These are phyloP conservation scores for Monosporascus ibericus DNA, from an alignment of 2,329 filamentous ascomycete genomes.

Conservation along the genomic window DNA sequence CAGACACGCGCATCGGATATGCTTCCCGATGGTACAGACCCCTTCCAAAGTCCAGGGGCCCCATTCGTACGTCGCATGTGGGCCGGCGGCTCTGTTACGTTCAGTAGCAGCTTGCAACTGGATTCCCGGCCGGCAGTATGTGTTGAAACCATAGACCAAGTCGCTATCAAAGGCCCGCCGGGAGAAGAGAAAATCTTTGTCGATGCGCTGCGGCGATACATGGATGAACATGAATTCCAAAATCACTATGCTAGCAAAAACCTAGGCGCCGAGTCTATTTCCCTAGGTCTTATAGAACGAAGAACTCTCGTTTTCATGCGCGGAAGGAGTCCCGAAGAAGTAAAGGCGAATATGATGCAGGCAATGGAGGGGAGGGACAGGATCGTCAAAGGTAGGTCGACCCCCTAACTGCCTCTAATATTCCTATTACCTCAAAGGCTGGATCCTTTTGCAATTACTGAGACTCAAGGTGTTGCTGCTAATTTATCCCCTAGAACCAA, in stretches of 20 bases:
- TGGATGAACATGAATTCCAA: conserved; percentile 13
- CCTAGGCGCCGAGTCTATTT: conserved; percentile 1
- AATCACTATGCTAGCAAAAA: conserved; percentile 3
- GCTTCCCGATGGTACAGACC: conserved; percentile 78
- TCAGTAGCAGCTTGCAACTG: conserved; percentile 35
- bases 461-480: conserved; percentile 2
- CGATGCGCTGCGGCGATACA: conserved; percentile 42
- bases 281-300: conserved; percentile 35
- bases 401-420: conserved; percentile 18
- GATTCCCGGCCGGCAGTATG: conserved; percentile 37
- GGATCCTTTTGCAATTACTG: conserved; percentile 1
- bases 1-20: conserved; percentile 56
- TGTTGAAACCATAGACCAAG: conserved; percentile 38
- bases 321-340: conserved; percentile 15
- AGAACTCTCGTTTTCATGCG: conserved; percentile 49
- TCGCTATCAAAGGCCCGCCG: conserved; percentile 25
- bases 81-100: conserved; percentile 71
- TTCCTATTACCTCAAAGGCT: neutral
- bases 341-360: conserved; percentile 10
- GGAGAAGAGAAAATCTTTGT: conserved; percentile 44
- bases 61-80: conserved; percentile 77
- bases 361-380: conserved; percentile 9
- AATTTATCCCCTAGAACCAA: conserved; percentile 21
- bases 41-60: conserved; percentile 65
- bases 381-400: conserved; percentile 21